phyloP scores from a whole-genome alignment of 345 rosid species.

The Cardiospermum halicacabum region DNA sequence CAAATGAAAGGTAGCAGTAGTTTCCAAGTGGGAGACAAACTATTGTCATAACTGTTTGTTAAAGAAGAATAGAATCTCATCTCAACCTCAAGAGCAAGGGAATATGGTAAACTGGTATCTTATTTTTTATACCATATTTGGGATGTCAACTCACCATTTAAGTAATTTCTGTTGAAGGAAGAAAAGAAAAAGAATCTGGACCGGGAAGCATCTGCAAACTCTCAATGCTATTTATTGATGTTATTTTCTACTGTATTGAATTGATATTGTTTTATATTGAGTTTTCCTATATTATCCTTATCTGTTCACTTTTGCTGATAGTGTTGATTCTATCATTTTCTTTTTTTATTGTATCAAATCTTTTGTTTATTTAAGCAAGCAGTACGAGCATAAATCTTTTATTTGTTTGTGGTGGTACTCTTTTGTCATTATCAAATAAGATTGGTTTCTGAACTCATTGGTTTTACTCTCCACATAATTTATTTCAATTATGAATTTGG shows the following conservation, averaged over 20 bases:
- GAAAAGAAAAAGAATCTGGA: slow-evolving; percentile 12
- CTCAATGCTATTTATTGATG: slow-evolving; percentile 9
- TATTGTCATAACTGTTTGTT: slow-evolving; percentile 14
- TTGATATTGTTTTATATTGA: no score
- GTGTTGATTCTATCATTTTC: no score
- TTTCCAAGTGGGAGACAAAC: slow-evolving; percentile 16
- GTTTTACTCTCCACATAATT: no score
- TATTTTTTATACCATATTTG: not conserved
- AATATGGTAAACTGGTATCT: slow-evolving; percentile 19
- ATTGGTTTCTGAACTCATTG: no score
- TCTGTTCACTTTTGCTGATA: no score
- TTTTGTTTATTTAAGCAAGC: no score
- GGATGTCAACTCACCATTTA: not conserved
- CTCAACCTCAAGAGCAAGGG: no score
- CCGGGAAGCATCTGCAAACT: slow-evolving; percentile 2
- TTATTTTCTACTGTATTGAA: not conserved
- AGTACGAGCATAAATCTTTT: no score
- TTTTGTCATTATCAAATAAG: no score
- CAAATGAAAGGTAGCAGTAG: slow-evolving; percentile 16
- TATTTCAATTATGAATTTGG: no score
- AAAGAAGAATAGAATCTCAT: not conserved
- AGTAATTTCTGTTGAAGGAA: not conserved
- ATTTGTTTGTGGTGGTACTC: no score
- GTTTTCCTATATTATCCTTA: not conserved
- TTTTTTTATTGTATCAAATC: no score